Conservation (phyloP, 345 rosid species). For the Moringa oleifera region DNA sequence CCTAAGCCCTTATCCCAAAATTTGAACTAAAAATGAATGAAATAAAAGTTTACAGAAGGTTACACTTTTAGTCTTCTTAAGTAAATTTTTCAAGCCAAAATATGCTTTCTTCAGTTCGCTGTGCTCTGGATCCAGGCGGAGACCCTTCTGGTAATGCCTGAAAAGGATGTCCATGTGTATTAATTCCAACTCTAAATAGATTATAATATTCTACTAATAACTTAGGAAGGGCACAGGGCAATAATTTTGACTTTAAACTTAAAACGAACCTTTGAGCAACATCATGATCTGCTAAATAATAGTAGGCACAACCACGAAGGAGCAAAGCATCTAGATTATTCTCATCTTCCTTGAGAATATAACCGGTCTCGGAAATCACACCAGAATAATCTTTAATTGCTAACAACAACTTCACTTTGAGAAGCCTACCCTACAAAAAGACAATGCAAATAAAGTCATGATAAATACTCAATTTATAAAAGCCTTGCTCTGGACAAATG, state of each 20-base stretch:
- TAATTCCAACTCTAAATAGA: background rate
- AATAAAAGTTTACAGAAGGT: conserved; percentile 20
- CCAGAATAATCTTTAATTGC: conserved; percentile 74
- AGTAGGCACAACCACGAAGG: conserved; percentile 96
- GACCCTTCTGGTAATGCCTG: conserved; percentile 98
- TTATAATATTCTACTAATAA: background rate
- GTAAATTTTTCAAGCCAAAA: conserved; percentile 86
- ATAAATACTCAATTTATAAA: conserved; percentile 3
- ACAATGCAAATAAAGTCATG: conserved; percentile 8
- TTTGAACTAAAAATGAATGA: conserved; percentile 10
- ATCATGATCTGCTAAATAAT: conserved; percentile 97
- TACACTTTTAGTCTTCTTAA: conserved; percentile 94
- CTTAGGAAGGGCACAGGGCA: background rate
- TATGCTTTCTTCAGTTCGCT: conserved; percentile 89
- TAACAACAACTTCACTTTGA: conserved; percentile 66
- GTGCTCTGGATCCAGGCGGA: conserved; percentile 97
- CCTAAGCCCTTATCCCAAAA: background rate
- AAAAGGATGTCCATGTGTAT: conserved; percentile 17
- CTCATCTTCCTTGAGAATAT: conserved; percentile 85
- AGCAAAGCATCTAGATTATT: conserved; percentile 79
- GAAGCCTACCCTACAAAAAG: conserved; percentile 72
- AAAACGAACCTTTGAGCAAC: conserved; percentile 75
- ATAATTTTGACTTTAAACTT: background rate
- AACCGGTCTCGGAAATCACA: conserved; percentile 80
- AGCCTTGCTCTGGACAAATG: background rate